These are phyloP conservation scores for Backusella liffmaniae DNA, from an alignment of 192 early-diverging fungal species.

Conservation along the genomic window DNA sequence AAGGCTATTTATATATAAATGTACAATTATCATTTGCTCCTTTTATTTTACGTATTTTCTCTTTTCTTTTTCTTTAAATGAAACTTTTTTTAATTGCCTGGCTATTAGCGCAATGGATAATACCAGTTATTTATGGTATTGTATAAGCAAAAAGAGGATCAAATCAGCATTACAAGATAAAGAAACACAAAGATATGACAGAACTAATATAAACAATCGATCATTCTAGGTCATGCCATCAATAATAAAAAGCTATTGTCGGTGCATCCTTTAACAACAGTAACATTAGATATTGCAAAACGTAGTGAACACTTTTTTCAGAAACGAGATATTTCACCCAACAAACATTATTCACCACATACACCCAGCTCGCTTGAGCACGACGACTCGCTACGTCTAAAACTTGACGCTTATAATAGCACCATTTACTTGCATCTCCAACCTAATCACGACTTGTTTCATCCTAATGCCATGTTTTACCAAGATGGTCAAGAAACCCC, in stretches of 20 bases:
- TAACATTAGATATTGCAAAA: slow-evolving; percentile 20
- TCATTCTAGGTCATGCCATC: slow-evolving; percentile 16
- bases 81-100: background rate
- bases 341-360: slow-evolving; percentile 15
- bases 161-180: background rate
- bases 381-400: slow-evolving; percentile 23
- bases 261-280: slow-evolving; percentile 14
- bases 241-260: slow-evolving; percentile 5
- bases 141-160: background rate
- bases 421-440: slow-evolving; percentile 66
- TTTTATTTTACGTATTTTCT: background rate
- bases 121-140: background rate
- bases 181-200: background rate
- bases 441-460: slow-evolving; percentile 69
- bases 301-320: slow-evolving; percentile 21
- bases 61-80: background rate
- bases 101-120: slow-evolving; percentile 2
- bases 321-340: slow-evolving; percentile 20
- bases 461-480: slow-evolving; percentile 56
- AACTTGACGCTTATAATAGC: slow-evolving; percentile 54
- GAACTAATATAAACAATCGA: background rate
- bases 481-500: slow-evolving; percentile 28
- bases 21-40: slow-evolving; percentile 5
- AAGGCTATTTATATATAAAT: background rate
- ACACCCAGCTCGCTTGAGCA: slow-evolving; percentile 16